A percentile compares a stretch with the other conserved stretches of the same genome.
These are phyloP conservation scores for Flaveria ramosissima DNA, from an alignment of 129 eudicot genomes.

Conservation along the genomic window DNA sequence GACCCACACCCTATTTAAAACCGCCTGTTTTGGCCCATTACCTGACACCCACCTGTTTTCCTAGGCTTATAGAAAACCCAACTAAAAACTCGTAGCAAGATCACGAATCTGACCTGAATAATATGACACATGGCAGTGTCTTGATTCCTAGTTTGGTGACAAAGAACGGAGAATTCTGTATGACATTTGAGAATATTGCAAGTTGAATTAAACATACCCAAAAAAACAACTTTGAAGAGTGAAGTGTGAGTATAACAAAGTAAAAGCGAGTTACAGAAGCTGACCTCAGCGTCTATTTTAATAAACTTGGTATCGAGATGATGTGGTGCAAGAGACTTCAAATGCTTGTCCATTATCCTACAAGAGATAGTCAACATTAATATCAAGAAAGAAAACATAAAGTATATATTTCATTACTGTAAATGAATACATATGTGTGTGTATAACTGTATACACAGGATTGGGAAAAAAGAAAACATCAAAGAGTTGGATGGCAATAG, in stretches of 20 bases:
- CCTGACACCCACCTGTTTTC: too few species aligned
- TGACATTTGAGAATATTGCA: background rate
- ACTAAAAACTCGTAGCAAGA: too few species aligned
- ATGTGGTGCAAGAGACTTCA: constrained; percentile 77
- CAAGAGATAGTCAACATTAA: constrained; percentile 12
- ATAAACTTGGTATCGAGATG: constrained; percentile 73
- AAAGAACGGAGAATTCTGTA: constrained; percentile 97
- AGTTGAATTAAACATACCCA: background rate
- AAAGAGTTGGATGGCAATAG: too few species aligned
- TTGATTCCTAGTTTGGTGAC: constrained; percentile 80
- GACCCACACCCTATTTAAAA: too few species aligned
- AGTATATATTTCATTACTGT: too few species aligned
- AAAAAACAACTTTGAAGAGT: background rate
- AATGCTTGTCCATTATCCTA: constrained; percentile 97
- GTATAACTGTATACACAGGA: too few species aligned
- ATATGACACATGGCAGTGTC: constrained; percentile 82
- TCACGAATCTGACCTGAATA: constrained; percentile 29
- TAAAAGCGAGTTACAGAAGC: constrained; percentile 11
- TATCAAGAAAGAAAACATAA: background rate
- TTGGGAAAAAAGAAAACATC: too few species aligned
- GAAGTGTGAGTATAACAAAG: too few species aligned
- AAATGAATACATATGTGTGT: too few species aligned
- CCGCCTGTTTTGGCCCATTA: too few species aligned
- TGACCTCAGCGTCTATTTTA: constrained; percentile 91
- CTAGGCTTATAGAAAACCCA: too few species aligned